phyloP scores from a whole-genome alignment of 352 stramenopile genomes.

The Phytophthora kernoviae region DNA sequence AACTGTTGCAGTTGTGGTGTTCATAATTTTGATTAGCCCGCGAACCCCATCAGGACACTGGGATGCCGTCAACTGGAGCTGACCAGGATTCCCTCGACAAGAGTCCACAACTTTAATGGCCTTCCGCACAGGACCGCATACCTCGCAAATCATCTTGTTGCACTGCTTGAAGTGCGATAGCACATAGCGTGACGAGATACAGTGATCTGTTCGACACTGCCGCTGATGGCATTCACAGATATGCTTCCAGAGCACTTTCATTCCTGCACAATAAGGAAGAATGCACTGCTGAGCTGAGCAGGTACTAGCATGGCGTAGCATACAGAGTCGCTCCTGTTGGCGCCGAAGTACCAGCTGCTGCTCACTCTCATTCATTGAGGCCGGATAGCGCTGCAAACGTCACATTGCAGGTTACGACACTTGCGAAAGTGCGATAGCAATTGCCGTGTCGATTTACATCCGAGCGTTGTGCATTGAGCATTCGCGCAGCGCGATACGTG shows the following conservation, averaged over 20 bases:
- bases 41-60: conserved; percentile 80
- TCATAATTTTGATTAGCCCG: conserved; percentile 90
- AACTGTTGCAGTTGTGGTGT: conserved; percentile 53
- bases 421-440: conserved; percentile 89
- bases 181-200: conserved; percentile 88
- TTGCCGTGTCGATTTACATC: conserved; percentile 87
- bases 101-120: conserved; percentile 90
- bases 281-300: conserved; percentile 71
- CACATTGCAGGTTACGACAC: conserved; percentile 86
- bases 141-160: conserved; percentile 92
- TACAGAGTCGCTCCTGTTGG: conserved; percentile 87
- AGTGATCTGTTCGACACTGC: conserved; percentile 87
- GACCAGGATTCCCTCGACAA: conserved; percentile 70
- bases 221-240: conserved; percentile 90
- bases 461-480: conserved; percentile 84
- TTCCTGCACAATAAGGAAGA: conserved; percentile 84
- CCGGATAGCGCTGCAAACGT: conserved; percentile 87
- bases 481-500: conserved; percentile 87
- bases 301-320: conserved; percentile 87
- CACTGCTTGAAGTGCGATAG: conserved; percentile 91
- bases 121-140: conserved; percentile 86
- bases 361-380: conserved; percentile 88
- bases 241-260: conserved; percentile 92
- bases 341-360: conserved; percentile 83
- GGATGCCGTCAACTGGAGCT: conserved; percentile 72